Evolutionary conservation across 495 filamentous ascomycete species (phyloP).

Genomic region (Daldinia childiae): DNA sequence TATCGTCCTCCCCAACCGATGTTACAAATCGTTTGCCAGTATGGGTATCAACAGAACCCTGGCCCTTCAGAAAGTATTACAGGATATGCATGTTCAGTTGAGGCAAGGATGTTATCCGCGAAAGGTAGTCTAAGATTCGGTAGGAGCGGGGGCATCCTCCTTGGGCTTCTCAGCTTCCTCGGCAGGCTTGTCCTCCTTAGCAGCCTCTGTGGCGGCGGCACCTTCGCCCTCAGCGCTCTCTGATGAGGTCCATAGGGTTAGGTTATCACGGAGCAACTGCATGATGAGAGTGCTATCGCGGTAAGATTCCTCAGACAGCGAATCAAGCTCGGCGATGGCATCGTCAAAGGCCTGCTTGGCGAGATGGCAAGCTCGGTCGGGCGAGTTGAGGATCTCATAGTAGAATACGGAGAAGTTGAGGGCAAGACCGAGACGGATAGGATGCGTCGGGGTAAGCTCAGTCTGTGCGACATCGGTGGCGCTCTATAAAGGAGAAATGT

Average conservation of each 20-base stretch:
- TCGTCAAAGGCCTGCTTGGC: slow-evolving; percentile 99
- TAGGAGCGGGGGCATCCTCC: slow-evolving; percentile 59
- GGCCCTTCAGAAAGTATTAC: slow-evolving; percentile 38
- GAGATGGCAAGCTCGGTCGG: slow-evolving; percentile 97
- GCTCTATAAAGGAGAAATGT: slow-evolving; percentile 63
- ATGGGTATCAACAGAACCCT: slow-evolving; percentile 46
- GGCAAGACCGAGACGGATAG: slow-evolving; percentile 96
- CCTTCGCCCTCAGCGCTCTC: slow-evolving; percentile 86
- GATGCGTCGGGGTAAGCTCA: slow-evolving; percentile 97
- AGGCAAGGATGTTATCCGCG: slow-evolving; percentile 42
- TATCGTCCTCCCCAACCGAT: slow-evolving; percentile 41
- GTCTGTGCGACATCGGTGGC: slow-evolving; percentile 98
- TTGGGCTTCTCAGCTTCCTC: slow-evolving; percentile 63
- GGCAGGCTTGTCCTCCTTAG: slow-evolving; percentile 62
- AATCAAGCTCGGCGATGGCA: slow-evolving; percentile 98
- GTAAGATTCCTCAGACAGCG: slow-evolving; percentile 98
- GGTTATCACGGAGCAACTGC: slow-evolving; percentile 99
- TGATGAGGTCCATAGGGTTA: slow-evolving; percentile 99
- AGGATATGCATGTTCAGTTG: slow-evolving; percentile 45
- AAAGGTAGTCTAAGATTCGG: slow-evolving; percentile 45
- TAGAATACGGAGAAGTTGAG: slow-evolving; percentile 99
- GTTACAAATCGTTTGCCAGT: slow-evolving; percentile 44
- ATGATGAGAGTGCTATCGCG: slow-evolving; percentile 99
- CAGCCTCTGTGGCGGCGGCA: slow-evolving; percentile 70
- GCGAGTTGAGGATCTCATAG: slow-evolving; percentile 99